Evolutionary conservation across 75 land plant species (phyloP).

Genomic region (Picea sitchensis): DNA sequence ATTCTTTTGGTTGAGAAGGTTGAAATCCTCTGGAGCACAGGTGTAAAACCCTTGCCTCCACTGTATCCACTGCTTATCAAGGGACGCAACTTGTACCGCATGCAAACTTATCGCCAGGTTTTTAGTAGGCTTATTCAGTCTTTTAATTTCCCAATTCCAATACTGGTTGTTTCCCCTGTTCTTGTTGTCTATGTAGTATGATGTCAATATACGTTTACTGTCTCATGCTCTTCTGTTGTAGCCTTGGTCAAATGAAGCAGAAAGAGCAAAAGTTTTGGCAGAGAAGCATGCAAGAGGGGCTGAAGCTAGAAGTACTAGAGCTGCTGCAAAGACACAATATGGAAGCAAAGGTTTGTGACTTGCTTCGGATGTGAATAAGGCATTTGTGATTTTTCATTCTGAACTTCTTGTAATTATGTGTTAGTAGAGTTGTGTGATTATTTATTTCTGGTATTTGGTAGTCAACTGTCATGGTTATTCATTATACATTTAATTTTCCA

Average conservation of each 20-base stretch:
- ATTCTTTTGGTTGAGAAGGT: constrained; percentile 17
- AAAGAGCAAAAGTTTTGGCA: constrained; percentile 13
- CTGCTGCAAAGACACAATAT: constrained; percentile 1
- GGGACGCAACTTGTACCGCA: constrained; percentile 30
- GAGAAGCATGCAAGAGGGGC: constrained; percentile 22
- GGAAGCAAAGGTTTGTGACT: constrained; percentile 6
- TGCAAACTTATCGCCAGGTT: constrained; percentile 19
- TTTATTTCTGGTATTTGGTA: neutral
- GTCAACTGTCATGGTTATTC: neutral
- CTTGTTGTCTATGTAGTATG: neutral
- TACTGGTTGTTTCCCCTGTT: neutral
- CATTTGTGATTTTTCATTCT: neutral
- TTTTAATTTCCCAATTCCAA: neutral
- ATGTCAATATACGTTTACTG: neutral
- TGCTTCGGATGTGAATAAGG: neutral
- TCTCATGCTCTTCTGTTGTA: neutral
- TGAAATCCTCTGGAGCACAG: constrained; percentile 31
- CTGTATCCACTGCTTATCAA: constrained; percentile 30
- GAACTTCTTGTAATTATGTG: no score
- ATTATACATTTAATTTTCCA: neutral
- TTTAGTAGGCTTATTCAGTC: neutral
- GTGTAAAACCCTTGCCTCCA: constrained; percentile 16
- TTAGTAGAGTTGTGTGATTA: neutral
- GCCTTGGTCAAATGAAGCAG: constrained; percentile 19
- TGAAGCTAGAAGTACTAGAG: constrained; percentile 13